Evolutionary conservation across 495 filamentous ascomycete genomes (phyloP).

Genomic region (Evansstolkia leycettana): DNA sequence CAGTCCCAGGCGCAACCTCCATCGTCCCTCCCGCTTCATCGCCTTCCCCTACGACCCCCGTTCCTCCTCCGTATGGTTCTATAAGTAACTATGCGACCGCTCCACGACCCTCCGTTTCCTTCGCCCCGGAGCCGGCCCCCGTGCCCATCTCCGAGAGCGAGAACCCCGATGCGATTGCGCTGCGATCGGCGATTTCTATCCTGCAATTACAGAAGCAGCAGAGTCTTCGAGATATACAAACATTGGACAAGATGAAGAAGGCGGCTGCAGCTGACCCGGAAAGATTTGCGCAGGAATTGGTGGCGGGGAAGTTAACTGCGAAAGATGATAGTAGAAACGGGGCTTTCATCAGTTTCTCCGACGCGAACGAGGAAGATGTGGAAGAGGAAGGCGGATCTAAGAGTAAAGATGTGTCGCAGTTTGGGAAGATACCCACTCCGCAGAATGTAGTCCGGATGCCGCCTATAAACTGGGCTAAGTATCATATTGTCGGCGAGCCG

Average conservation of each 20-base stretch:
- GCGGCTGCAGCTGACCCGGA: slow-evolving; percentile 56
- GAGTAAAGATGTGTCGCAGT: slow-evolving; percentile 13
- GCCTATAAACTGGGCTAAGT: slow-evolving; percentile 83
- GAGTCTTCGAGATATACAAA: slow-evolving; percentile 55
- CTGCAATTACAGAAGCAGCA: slow-evolving; percentile 73
- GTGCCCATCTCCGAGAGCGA: slow-evolving; percentile 61
- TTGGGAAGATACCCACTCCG: slow-evolving; percentile 53
- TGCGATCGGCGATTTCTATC: slow-evolving; percentile 67
- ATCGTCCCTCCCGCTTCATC: slow-evolving; percentile 25
- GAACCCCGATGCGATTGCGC: slow-evolving; percentile 75
- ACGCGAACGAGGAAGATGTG: slow-evolving; percentile 30
- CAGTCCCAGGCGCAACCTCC: slow-evolving; percentile 17
- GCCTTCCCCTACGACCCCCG: slow-evolving; percentile 7
- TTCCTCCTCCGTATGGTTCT: neutral
- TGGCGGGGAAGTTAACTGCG: slow-evolving; percentile 37
- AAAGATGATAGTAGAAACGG: slow-evolving; percentile 16
- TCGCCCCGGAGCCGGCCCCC: slow-evolving; percentile 37
- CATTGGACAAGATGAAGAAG: slow-evolving; percentile 48
- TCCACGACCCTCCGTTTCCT: slow-evolving; percentile 1
- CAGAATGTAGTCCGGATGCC: slow-evolving; percentile 78
- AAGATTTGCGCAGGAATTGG: slow-evolving; percentile 51
- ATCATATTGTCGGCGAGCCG: slow-evolving; percentile 67
- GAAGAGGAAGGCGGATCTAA: slow-evolving; percentile 11
- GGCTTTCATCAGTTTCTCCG: slow-evolving; percentile 26
- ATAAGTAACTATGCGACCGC: neutral